Evolutionary conservation across 768 basidiomycete species (phyloP).

Genomic region (Mycena vulgaris): DNA sequence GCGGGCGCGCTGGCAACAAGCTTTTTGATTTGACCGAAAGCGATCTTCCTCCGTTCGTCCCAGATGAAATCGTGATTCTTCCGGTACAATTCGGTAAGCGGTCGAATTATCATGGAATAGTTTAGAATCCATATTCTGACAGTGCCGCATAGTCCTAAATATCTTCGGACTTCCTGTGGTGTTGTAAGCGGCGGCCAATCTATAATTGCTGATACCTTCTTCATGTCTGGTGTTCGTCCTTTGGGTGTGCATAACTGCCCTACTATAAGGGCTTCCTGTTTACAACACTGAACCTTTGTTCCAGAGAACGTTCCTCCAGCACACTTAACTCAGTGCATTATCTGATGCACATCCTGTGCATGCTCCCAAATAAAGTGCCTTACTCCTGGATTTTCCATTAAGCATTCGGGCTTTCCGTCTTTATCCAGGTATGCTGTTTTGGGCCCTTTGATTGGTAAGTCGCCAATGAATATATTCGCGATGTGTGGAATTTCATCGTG

Average conservation of each 20-base stretch:
- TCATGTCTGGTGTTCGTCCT: not conserved
- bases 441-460: conserved; percentile 48
- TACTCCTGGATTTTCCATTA: conserved; percentile 43
- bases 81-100: not conserved
- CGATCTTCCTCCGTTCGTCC: not conserved
- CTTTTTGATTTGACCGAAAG: not conserved
- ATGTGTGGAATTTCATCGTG: conserved; percentile 17
- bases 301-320: conserved; percentile 50
- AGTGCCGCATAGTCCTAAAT: not conserved
- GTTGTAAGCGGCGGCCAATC: not conserved
- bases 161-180: not conserved
- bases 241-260: not conserved
- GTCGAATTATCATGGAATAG: not conserved
- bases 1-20: not conserved
- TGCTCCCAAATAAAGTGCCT: conserved; percentile 55
- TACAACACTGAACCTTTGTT: conserved; percentile 47
- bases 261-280: conserved; percentile 40
- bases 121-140: not conserved
- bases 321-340: conserved; percentile 47
- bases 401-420: conserved; percentile 36
- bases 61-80: not conserved
- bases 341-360: conserved; percentile 43
- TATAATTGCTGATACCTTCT: not conserved
- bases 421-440: conserved; percentile 37
- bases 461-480: conserved; percentile 48